Percentiles rank a stretch among this genome's conserved stretches.
These are phyloP conservation scores for Darksidea phi DNA, from an alignment of 495 filamentous ascomycete genomes.

Conservation along the genomic window DNA sequence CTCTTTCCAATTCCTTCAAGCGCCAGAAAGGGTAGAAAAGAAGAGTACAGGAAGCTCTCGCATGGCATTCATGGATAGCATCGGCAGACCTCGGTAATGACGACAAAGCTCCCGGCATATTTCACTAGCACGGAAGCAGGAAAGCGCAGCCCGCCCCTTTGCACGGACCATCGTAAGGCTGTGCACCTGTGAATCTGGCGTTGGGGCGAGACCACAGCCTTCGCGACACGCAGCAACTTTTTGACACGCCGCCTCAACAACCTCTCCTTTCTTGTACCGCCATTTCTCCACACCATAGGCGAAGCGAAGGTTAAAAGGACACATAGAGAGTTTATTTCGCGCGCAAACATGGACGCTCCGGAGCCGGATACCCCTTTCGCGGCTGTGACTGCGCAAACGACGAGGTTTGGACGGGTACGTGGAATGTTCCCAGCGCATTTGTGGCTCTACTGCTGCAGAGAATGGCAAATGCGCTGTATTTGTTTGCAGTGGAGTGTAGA, in stretches of 20 bases:
- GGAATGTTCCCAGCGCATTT: not conserved
- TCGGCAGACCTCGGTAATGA: slow-evolving; percentile 32
- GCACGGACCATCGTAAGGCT: not conserved
- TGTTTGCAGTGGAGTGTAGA: not conserved
- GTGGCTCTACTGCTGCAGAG: not conserved
- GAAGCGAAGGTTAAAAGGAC: not conserved
- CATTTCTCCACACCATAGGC: not conserved
- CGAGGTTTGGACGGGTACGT: slow-evolving; percentile 65
- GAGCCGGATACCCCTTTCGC: slow-evolving; percentile 84
- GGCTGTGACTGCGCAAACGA: slow-evolving; percentile 80
- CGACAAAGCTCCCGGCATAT: slow-evolving; percentile 8
- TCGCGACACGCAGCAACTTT: slow-evolving; percentile 17
- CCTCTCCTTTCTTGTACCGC: not conserved
- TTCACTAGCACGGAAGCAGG: not conserved
- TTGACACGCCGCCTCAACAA: slow-evolving; percentile 8
- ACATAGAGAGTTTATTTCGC: not conserved
- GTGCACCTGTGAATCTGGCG: not conserved
- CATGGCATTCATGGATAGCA: slow-evolving; percentile 4
- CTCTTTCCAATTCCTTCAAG: not conserved
- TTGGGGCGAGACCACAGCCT: slow-evolving; percentile 16
- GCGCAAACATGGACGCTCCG: slow-evolving; percentile 66
- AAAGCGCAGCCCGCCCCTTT: slow-evolving; percentile 5
- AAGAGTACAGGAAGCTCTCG: not conserved
- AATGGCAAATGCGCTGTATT: not conserved
- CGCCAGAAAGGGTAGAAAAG: not conserved